phyloP scores from a whole-genome alignment of 768 basidiomycete genomes.

The Podaxis pistillaris region DNA sequence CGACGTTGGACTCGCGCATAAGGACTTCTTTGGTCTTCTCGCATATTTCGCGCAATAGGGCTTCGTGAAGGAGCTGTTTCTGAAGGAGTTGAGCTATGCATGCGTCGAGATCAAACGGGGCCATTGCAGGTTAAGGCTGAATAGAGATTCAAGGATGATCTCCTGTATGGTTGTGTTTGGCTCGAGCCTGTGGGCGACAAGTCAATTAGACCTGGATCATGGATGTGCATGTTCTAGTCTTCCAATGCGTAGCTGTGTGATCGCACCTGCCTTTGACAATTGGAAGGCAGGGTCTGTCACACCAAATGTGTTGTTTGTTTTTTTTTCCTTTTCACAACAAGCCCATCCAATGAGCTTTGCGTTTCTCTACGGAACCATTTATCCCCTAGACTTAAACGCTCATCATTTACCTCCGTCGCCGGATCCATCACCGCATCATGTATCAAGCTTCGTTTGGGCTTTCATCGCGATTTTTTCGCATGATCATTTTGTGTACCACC shows the following conservation, averaged over 20 bases:
- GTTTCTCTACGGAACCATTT: neutral
- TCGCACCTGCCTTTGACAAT: no score
- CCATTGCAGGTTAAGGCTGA: conserved; percentile 33
- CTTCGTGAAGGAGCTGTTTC: conserved; percentile 94
- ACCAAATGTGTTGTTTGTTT: no score
- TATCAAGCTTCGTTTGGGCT: conserved; percentile 22
- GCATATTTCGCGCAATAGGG: conserved; percentile 95
- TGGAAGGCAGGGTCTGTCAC: no score
- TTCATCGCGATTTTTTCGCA: conserved; percentile 37
- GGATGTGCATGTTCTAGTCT: neutral
- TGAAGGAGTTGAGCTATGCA: conserved; percentile 88
- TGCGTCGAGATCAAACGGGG: conserved; percentile 93
- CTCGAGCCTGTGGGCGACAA: neutral
- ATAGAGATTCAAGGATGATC: conserved; percentile 19
- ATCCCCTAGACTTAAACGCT: neutral
- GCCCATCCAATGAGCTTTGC: neutral
- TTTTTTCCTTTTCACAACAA: neutral
- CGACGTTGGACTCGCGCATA: conserved; percentile 98
- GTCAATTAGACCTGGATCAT: neutral
- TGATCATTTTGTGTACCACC: neutral
- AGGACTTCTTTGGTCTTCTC: conserved; percentile 99
- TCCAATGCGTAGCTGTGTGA: neutral
- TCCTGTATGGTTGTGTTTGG: conserved; percentile 24
- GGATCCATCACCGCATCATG: conserved; percentile 17
- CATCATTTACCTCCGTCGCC: conserved; percentile 3